Conservation (phyloP, 2,329 filamentous ascomycete genomes). For the Sporothrix inflata region DNA sequence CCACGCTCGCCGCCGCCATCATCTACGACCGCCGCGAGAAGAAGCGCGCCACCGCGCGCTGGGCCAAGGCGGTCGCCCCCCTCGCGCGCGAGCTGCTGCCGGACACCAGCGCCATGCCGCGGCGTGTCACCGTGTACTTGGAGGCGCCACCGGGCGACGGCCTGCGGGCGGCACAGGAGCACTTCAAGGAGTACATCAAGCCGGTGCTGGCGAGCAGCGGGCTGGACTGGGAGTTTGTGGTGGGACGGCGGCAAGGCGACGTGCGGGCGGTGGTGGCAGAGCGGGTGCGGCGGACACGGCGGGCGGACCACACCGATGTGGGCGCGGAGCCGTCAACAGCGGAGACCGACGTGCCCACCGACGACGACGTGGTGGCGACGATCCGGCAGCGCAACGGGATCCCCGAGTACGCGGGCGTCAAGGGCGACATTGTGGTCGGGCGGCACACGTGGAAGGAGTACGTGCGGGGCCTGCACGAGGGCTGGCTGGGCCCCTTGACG, state of each 20-base stretch:
- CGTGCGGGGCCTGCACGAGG: slow-evolving; percentile 87
- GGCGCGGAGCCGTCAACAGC: background rate
- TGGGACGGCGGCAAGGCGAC: slow-evolving; percentile 91
- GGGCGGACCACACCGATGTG: slow-evolving; percentile 53
- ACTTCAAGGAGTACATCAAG: slow-evolving; percentile 96
- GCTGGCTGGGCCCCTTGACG: slow-evolving; percentile 83
- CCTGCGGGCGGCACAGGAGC: slow-evolving; percentile 81
- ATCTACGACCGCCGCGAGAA: slow-evolving; percentile 94
- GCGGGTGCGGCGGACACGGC: slow-evolving; percentile 73
- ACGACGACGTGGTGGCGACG: slow-evolving; percentile 64
- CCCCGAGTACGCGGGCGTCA: slow-evolving; percentile 70
- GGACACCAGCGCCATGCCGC: slow-evolving; percentile 69
- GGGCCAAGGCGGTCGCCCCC: slow-evolving; percentile 82
- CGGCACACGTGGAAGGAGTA: slow-evolving; percentile 98
- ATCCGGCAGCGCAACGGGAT: slow-evolving; percentile 69
- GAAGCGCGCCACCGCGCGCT: slow-evolving; percentile 80
- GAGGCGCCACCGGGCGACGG: slow-evolving; percentile 86
- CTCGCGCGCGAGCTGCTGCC: slow-evolving; percentile 77
- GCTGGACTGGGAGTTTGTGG: slow-evolving; percentile 93
- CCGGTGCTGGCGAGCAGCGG: slow-evolving; percentile 87
- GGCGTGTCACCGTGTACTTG: slow-evolving; percentile 84
- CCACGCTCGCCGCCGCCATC: slow-evolving; percentile 76
- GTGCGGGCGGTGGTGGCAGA: slow-evolving; percentile 85
- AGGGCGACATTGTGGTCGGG: slow-evolving; percentile 86
- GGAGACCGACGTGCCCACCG: slow-evolving; percentile 53